These are phyloP conservation scores for Mallotus repandus DNA, from an alignment of 441 rosid genomes.

Conservation along the genomic window DNA sequence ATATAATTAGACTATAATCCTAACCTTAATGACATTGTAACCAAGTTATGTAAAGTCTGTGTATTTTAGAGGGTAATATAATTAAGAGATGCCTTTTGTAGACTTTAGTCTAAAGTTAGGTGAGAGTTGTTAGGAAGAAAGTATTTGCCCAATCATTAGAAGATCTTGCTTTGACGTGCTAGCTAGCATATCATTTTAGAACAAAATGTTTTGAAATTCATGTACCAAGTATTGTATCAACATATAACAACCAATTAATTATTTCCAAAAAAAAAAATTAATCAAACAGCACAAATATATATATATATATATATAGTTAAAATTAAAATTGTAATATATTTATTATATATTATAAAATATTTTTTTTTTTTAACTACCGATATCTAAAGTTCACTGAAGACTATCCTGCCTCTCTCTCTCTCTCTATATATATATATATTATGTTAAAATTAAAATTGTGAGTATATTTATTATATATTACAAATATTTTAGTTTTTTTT, in stretches of 20 bases:
- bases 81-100: background rate
- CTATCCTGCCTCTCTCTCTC: no score
- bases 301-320: no score
- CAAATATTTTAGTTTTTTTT: no score
- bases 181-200: background rate
- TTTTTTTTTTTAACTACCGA: no score
- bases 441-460: no score
- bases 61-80: background rate
- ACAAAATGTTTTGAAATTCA: background rate
- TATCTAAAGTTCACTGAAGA: no score
- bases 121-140: constrained; percentile 10
- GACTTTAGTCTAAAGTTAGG: constrained; percentile 22
- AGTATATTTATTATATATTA: no score
- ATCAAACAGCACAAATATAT: no score
- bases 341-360: no score
- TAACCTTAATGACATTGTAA: background rate
- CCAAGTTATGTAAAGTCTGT: background rate
- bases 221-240: background rate
- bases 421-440: no score
- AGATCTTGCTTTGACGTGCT: constrained; percentile 17
- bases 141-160: constrained; percentile 18
- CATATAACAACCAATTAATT: background rate
- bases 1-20: constrained; percentile 10
- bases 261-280: no score
- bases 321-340: no score